Percentiles rank a stretch among this genome's conserved stretches.
Evolutionary conservation across 148 eudicot species (phyloP).

Genomic region (Vaccinium vitisidaea): DNA sequence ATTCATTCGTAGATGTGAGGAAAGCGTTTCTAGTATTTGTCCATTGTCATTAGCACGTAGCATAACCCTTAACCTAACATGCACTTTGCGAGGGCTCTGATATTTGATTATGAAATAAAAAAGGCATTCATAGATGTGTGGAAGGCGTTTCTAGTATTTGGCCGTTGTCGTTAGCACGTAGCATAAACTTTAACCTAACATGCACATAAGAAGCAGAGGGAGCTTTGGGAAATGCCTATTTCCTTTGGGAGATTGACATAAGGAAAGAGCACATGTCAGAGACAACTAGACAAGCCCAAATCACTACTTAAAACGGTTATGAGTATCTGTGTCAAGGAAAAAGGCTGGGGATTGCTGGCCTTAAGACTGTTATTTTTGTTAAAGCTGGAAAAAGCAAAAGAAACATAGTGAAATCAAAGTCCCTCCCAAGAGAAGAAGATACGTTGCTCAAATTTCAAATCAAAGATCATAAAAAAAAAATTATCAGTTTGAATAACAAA

Average conservation of each 20-base stretch:
- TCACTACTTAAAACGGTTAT: not conserved
- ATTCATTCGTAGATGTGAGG: too few species aligned
- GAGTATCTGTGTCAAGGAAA: not conserved
- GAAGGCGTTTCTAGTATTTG: too few species aligned
- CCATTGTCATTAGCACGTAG: not conserved
- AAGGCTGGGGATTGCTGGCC: not conserved
- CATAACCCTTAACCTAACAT: not conserved
- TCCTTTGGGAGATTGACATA: not conserved
- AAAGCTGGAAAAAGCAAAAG: conserved; percentile 4
- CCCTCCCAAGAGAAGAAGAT: conserved; percentile 22
- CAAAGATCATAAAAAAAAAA: conserved; percentile 23
- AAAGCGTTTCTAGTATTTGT: too few species aligned
- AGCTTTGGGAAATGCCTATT: not conserved
- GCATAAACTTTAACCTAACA: not conserved
- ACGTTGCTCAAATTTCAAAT: conserved; percentile 44
- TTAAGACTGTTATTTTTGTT: too few species aligned
- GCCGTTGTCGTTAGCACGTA: not conserved
- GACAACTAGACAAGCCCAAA: conserved; percentile 10
- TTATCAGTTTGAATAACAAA: not conserved
- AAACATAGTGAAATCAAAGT: conserved; percentile 14
- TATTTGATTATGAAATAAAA: too few species aligned
- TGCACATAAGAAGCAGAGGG: not conserved
- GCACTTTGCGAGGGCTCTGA: not conserved
- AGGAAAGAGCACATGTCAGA: not conserved
- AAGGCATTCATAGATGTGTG: too few species aligned